A percentile compares a stretch with the other conserved stretches of the same genome.
These are phyloP conservation scores for Saccharomyces pastorianus DNA, from an alignment of 1,139 yeast genomes.

Conservation along the genomic window DNA sequence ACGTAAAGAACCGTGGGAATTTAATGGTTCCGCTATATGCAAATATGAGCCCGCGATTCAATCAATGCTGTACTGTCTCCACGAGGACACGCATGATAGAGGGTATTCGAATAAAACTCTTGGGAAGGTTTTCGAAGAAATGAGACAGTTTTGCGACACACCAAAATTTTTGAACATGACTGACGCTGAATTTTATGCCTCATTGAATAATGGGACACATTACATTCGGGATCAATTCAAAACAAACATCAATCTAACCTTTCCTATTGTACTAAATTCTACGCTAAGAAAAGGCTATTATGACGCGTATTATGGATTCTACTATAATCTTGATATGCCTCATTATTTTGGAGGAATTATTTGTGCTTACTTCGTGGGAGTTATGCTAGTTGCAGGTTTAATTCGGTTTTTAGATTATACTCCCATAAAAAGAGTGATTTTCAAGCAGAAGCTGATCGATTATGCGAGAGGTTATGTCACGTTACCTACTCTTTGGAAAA, in stretches of 20 bases:
- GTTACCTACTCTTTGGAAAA: constrained; percentile 13
- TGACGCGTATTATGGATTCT: constrained; percentile 15
- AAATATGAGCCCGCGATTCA: constrained; percentile 21
- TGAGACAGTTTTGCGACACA: constrained; percentile 10
- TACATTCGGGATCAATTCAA: constrained; percentile 4
- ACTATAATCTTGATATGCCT: constrained; percentile 16
- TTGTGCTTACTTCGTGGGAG: too few species aligned
- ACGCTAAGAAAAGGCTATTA: constrained; percentile 7
- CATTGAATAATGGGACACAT: constrained; percentile 14
- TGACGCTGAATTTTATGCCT: constrained; percentile 8
- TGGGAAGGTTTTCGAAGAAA: neutral
- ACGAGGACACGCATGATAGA: constrained; percentile 11
- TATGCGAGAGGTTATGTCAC: constrained; percentile 13
- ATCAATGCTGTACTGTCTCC: constrained; percentile 17
- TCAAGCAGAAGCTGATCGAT: constrained; percentile 9
- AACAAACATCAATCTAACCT: neutral
- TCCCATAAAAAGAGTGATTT: constrained; percentile 9
- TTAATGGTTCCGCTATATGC: constrained; percentile 11
- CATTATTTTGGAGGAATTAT: constrained; percentile 3
- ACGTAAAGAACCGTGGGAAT: too few species aligned
- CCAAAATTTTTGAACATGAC: constrained; percentile 6
- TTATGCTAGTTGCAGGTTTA: neutral
- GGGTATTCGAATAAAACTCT: constrained; percentile 6
- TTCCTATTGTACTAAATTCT: constrained; percentile 13
- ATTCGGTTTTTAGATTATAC: constrained; percentile 11